These are phyloP conservation scores for Sonneratia alba DNA, from an alignment of 345 rosid species.

Conservation along the genomic window DNA sequence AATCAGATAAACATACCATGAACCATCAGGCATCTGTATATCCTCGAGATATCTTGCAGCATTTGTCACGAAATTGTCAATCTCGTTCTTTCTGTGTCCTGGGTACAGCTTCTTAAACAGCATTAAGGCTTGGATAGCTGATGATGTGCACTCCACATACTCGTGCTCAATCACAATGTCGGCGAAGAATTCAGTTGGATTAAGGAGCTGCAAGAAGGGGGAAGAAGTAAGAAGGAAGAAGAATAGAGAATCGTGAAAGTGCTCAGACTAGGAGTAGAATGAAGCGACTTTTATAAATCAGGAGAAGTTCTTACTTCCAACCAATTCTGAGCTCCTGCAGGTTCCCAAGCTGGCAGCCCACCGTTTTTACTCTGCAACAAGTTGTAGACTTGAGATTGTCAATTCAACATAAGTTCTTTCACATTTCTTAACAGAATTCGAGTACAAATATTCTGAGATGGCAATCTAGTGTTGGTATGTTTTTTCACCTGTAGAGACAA, in stretches of 20 bases:
- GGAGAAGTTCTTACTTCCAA: conserved; percentile 18
- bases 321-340: conserved; percentile 27
- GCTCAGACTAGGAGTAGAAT: background rate
- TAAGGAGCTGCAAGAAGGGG: conserved; percentile 22
- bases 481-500: conserved; percentile 27
- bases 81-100: conserved; percentile 31
- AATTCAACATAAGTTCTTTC: no score
- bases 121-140: conserved; percentile 33
- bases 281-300: no score
- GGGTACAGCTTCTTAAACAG: conserved; percentile 35
- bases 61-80: conserved; percentile 20
- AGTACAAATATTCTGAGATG: no score
- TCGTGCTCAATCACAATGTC: conserved; percentile 29
- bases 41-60: conserved; percentile 28
- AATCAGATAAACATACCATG: conserved; percentile 22
- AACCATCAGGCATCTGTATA: conserved; percentile 15
- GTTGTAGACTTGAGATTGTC: background rate
- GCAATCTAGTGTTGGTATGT: no score
- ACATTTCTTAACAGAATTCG: no score
- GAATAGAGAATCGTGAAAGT: background rate
- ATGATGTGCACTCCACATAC: conserved; percentile 40
- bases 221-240: background rate
- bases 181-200: conserved; percentile 38
- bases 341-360: conserved; percentile 43
- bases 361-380: conserved; percentile 29